phyloP scores from a whole-genome alignment of 805 yeast genomes.

The Schwanniomyces vanrijiae region DNA sequence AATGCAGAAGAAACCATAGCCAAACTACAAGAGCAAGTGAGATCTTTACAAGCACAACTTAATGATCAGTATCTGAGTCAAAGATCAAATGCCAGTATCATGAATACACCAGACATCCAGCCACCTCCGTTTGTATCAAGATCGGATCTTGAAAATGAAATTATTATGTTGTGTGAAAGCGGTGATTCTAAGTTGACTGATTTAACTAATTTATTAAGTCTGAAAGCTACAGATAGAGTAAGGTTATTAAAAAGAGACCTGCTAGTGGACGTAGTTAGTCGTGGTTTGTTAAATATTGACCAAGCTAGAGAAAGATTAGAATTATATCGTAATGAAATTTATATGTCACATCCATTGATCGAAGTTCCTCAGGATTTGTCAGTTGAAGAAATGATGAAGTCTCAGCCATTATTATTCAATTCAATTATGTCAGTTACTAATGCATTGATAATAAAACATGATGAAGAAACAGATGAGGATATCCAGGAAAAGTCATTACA shows the following conservation, averaged over 20 bases:
- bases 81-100: neutral
- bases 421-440: conserved; percentile 65
- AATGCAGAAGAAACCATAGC: conserved; percentile 16
- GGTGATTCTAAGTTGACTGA: conserved; percentile 35
- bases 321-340: conserved; percentile 48
- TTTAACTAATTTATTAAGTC: conserved; percentile 47
- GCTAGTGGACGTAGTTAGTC: conserved; percentile 50
- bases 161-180: conserved; percentile 32
- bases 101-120: neutral
- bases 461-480: neutral
- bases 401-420: conserved; percentile 62
- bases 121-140: conserved; percentile 28
- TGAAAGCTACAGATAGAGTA: conserved; percentile 43
- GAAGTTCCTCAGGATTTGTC: conserved; percentile 45
- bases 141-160: conserved; percentile 42
- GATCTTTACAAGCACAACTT: conserved; percentile 15
- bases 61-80: neutral
- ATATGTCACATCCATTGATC: conserved; percentile 57
- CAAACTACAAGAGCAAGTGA: conserved; percentile 20
- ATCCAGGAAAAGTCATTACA: conserved; percentile 39
- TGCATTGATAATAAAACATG: conserved; percentile 24
- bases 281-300: conserved; percentile 55
- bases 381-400: conserved; percentile 47
- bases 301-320: conserved; percentile 60
- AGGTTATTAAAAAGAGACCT: conserved; percentile 24